These are phyloP conservation scores for Tephrocybe sp. DNA, from an alignment of 768 basidiomycete genomes.

Conservation along the genomic window DNA sequence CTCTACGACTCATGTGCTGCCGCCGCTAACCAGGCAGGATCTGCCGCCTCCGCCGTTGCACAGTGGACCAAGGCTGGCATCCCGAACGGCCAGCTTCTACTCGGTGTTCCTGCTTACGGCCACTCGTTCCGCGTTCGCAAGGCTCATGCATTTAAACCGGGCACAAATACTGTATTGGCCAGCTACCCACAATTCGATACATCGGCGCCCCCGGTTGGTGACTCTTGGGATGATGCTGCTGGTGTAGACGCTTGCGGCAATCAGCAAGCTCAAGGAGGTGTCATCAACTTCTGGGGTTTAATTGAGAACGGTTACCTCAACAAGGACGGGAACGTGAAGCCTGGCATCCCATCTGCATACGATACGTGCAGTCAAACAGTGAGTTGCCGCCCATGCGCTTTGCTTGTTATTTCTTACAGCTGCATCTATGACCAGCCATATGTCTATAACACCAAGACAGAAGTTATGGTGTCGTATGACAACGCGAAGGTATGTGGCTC, in stretches of 20 bases:
- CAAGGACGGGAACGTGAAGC: conserved; percentile 42
- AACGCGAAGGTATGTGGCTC: conserved; percentile 33
- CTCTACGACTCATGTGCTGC: conserved; percentile 76
- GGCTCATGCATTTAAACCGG: conserved; percentile 40
- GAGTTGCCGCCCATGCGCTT: conserved; percentile 21
- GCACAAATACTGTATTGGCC: conserved; percentile 36
- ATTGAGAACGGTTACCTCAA: conserved; percentile 54
- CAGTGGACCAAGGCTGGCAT: conserved; percentile 78
- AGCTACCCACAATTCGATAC: conserved; percentile 55
- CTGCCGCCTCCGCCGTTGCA: conserved; percentile 68
- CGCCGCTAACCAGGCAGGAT: conserved; percentile 59
- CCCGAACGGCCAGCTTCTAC: conserved; percentile 61
- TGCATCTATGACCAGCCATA: conserved; percentile 32
- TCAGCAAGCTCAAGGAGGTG: conserved; percentile 46
- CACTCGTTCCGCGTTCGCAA: conserved; percentile 66
- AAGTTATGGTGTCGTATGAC: conserved; percentile 51
- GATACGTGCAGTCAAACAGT: conserved; percentile 76
- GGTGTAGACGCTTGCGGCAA: conserved; percentile 58
- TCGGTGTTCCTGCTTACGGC: conserved; percentile 83
- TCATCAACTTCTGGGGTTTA: conserved; percentile 65
- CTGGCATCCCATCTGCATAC: conserved; percentile 49
- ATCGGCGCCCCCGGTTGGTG: conserved; percentile 49
- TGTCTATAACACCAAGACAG: conserved; percentile 37
- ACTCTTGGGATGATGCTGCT: conserved; percentile 58
- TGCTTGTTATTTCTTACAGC: neutral